Evolutionary conservation across 306 rosid species (phyloP), one percentile per base, ranked within the genome.

Genomic region (Fragaria nilgerrensis): DNA sequence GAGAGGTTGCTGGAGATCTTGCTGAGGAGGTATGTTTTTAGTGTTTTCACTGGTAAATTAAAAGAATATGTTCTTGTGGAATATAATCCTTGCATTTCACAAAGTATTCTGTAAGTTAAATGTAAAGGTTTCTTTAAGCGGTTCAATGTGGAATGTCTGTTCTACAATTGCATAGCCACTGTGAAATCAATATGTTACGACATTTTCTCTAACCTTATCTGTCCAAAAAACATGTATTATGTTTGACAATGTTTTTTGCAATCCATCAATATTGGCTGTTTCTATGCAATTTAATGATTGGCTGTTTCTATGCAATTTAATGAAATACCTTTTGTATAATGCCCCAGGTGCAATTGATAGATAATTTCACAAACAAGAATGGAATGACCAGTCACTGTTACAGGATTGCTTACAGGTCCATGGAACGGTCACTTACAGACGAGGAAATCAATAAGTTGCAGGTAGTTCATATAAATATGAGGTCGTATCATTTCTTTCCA

Each of bases 331-430:
- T 4, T 50, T 75, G 43, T 10, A 25, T 63, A 34, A 66, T 72
- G 72, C 29, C 29, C 48, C 83, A 95, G 97, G 99, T 95, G 82
- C 89, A 82, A 79, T 73, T 95, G 85, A 90, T 92, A 68, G 99
- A 95, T 93, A 89, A 89, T 78, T 95, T 92, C 89, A 95, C 97
- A 76, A 95, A 90, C 91, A 88, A 90, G 89, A 89, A 95, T 84
- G 98, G 97, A 83, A 85, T 89, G 91, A 95, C 96, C 77, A 95
- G 98, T 80, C 98, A 92, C 74, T 95, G 97, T 83, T 95, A 95
- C 82, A 89, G 97, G 85, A 95, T 95, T 48, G 88, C 97, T 37
- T 95, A 91, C 59, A 87, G 97, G 72, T 93, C 98, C 37, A 93
- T 91, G 97, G 99, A 92, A 80, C 97, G 97, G 23, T 93, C 97